These are phyloP conservation scores for Inga leiocalycina DNA, from an alignment of 306 rosid species.

Conservation along the genomic window DNA sequence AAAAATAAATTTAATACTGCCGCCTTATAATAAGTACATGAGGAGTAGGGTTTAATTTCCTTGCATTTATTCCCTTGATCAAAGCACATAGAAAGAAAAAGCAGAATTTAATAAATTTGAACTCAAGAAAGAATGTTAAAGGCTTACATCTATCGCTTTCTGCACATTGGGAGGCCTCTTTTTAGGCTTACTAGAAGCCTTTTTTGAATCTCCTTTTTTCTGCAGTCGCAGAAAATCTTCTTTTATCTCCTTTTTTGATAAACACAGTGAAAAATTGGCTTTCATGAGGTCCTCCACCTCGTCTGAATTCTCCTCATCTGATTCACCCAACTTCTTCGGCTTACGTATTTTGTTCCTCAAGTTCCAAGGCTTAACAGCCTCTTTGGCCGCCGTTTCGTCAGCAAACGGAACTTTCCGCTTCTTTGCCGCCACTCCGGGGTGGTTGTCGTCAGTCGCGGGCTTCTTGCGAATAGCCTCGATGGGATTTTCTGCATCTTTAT, in stretches of 20 bases:
- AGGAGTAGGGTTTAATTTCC: no score
- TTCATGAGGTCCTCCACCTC: constrained; percentile 34
- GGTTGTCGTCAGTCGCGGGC: constrained; percentile 44
- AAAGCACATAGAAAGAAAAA: not conserved
- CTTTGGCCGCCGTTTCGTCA: constrained; percentile 32
- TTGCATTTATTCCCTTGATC: no score
- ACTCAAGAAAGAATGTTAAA: not conserved
- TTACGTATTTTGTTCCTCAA: constrained; percentile 52
- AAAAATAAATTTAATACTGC: no score
- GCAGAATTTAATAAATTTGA: not conserved
- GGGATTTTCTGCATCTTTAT: no score
- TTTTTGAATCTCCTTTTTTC: no score
- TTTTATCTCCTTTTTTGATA: constrained; percentile 48
- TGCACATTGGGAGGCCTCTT: constrained; percentile 62
- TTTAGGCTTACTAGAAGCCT: constrained; percentile 58
- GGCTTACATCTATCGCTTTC: constrained; percentile 57
- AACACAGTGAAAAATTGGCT: constrained; percentile 40
- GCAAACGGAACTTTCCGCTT: constrained; percentile 43
- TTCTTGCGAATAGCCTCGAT: constrained; percentile 20
- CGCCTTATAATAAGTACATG: no score
- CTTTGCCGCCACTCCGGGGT: constrained; percentile 36
- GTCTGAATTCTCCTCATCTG: not conserved
- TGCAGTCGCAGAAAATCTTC: no score
- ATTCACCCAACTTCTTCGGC: constrained; percentile 23
- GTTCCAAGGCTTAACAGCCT: constrained; percentile 53